Evolutionary conservation across 768 basidiomycete species (phyloP).

Genomic region (Mycena chlorophos): DNA sequence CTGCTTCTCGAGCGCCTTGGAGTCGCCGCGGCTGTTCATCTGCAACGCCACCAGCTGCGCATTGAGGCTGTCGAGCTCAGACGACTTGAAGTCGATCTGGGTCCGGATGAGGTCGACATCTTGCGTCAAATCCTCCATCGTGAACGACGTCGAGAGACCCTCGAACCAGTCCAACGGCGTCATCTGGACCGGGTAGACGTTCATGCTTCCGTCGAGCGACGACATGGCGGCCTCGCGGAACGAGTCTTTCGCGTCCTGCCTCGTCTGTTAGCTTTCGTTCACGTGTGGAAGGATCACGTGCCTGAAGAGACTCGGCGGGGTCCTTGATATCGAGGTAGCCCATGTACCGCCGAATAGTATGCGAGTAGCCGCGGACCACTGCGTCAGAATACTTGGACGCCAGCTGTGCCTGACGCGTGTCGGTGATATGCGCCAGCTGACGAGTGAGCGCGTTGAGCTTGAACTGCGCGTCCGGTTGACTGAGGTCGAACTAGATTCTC

Average conservation of each 20-base stretch:
- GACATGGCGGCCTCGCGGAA: constrained; percentile 29
- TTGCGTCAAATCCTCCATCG: constrained; percentile 29
- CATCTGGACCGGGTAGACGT: constrained; percentile 30
- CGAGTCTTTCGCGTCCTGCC: constrained; percentile 28
- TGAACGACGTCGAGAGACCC: constrained; percentile 29
- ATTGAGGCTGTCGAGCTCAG: constrained; percentile 28
- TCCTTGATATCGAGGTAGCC: constrained; percentile 28
- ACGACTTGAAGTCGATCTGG: constrained; percentile 27
- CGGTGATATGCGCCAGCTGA: constrained; percentile 28
- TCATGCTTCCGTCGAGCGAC: constrained; percentile 28
- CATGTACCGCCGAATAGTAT: constrained; percentile 28
- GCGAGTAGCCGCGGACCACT: constrained; percentile 32
- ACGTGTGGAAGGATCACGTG: background rate
- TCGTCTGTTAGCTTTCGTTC: background rate
- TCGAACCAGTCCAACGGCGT: constrained; percentile 31
- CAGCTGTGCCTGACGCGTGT: constrained; percentile 27
- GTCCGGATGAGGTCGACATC: constrained; percentile 25
- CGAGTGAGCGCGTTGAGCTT: constrained; percentile 26
- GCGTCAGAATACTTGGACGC: constrained; percentile 30
- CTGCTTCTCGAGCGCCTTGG: constrained; percentile 16
- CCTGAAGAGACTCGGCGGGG: constrained; percentile 26
- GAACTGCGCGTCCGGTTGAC: constrained; percentile 4
- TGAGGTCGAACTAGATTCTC: constrained; percentile 7
- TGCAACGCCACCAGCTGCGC: constrained; percentile 21
- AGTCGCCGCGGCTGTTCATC: constrained; percentile 18